Base-by-base conservation (phyloP, 2,329 filamentous ascomycete species). In the Cladosporium colombiae region DNA sequence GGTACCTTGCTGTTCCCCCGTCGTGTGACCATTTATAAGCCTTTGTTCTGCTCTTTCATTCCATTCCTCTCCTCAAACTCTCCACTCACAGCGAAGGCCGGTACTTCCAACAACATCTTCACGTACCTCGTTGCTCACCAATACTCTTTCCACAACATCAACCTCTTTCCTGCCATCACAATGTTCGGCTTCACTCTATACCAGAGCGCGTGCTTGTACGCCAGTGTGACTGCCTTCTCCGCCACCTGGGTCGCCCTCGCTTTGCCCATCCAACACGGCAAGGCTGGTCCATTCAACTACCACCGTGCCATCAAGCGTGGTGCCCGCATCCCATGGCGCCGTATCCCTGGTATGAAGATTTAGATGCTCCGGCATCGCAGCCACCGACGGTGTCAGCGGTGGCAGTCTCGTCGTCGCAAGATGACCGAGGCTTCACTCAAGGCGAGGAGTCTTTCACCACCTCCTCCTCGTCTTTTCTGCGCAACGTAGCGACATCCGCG, bases 201-300 rank as follows among this genome's bases (percentile, higher is more conserved):
- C 70, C 70, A 66, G 61, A 69, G 69, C 55, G 71, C 74, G 49
- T 74, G 72, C 55, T 44, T 72, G n/a, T 76, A 71, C 70, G 73
- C 71, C 8, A 74, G 70, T 18, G 71, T 69, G 53, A 74, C 72
- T 13, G 72, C 72, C 60, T 73, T 76, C 57, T 68, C 68, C 52
- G 73, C 74, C 35, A 72, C 73, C 57, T 74, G 72, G 71, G 65
- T 75, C 50, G 68, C 69, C 61, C 65, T 74, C 52, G 69, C 66
- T 18, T 67, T 75, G n/a, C 74, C 74, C 33, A 65, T 74, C 37
- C 72, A 74, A 57, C 71, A 72, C 65, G 69, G 71, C 68, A 75
- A 69, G 53, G 65, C 68, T 33, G 74, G 74, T 16, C 74, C 74
- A 46, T 76, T 70, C 72, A 74, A 75, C 73, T 73, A 73, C 62